phyloP scores from a whole-genome alignment of 371 early-diverging fungal species.

The Mortierella sp. region DNA sequence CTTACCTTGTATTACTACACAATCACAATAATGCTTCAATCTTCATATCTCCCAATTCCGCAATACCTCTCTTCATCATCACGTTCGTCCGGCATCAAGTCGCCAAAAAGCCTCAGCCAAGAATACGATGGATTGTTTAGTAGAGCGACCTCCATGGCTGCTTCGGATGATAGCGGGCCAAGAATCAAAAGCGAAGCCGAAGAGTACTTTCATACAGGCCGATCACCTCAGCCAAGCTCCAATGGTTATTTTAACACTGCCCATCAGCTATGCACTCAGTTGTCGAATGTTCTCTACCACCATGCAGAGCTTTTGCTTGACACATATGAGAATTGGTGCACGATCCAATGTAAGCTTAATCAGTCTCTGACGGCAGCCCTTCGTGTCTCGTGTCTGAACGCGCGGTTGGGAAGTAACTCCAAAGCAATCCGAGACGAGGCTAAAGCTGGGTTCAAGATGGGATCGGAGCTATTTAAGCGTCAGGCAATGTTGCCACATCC shows the following conservation, averaged over 20 bases:
- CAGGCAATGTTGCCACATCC: conserved; percentile 34
- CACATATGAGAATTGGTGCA: conserved; percentile 41
- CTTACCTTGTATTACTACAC: conserved; percentile 45
- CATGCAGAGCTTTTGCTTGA: conserved; percentile 45
- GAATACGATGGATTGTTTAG: conserved; percentile 46
- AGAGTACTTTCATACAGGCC: conserved; percentile 29
- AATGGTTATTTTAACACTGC: conserved; percentile 32
- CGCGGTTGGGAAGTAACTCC: conserved; percentile 16
- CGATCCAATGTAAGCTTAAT: conserved; percentile 40
- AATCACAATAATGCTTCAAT: conserved; percentile 46
- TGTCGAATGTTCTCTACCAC: conserved; percentile 33
- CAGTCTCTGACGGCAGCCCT: conserved; percentile 31
- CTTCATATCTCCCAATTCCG: conserved; percentile 38
- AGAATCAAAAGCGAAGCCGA: conserved; percentile 32
- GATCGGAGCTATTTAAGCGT: conserved; percentile 28
- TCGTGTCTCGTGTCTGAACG: conserved; percentile 41
- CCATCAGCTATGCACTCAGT: conserved; percentile 39
- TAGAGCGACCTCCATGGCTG: conserved; percentile 17
- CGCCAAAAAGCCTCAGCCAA: conserved; percentile 38
- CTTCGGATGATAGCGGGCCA: conserved; percentile 20
- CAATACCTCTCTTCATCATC: conserved; percentile 13
- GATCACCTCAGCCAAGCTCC: conserved; percentile 21
- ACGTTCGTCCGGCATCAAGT: conserved; percentile 4
- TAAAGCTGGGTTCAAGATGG: conserved; percentile 43
- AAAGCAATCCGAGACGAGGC: conserved; percentile 25